Conservation (phyloP, 2,329 filamentous ascomycete genomes). For the Aspergillus proliferans region DNA sequence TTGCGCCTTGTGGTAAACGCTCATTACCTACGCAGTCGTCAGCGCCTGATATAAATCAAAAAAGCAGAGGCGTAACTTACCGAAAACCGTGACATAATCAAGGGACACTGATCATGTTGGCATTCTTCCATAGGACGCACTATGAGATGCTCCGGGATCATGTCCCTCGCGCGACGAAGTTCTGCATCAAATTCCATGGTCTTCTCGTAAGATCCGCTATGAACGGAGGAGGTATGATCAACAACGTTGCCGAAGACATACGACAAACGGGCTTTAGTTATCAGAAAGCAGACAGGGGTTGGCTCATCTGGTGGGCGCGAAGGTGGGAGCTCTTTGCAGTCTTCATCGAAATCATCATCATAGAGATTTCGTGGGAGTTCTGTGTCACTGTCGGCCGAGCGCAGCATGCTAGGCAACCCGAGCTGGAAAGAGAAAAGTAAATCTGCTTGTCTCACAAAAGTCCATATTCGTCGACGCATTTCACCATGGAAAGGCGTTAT, state of each 20-base stretch:
- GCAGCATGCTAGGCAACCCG: constrained; percentile 61
- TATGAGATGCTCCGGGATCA: constrained; percentile 73
- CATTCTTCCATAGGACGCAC: constrained; percentile 68
- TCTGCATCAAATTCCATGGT: constrained; percentile 56
- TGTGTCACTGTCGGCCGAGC: constrained; percentile 59
- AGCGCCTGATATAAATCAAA: constrained; percentile 3
- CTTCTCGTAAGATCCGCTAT: constrained; percentile 51
- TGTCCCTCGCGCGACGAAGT: constrained; percentile 52
- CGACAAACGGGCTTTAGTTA: constrained; percentile 39
- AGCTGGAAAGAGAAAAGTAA: constrained; percentile 61
- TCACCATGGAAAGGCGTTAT: constrained; percentile 58
- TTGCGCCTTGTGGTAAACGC: constrained; percentile 81
- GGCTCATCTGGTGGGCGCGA: constrained; percentile 53
- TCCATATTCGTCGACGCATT: constrained; percentile 47
- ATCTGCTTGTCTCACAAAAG: constrained; percentile 53
- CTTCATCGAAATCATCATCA: constrained; percentile 59
- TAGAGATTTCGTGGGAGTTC: constrained; percentile 55
- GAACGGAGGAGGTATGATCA: constrained; percentile 37
- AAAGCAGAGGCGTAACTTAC: constrained; percentile 19
- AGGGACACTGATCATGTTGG: constrained; percentile 60
- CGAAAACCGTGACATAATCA: constrained; percentile 76
- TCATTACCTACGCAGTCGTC: constrained; percentile 51
- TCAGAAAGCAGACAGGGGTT: constrained; percentile 49
- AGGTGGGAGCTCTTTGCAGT: constrained; percentile 50
- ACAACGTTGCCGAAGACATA: constrained; percentile 40